These are phyloP conservation scores for Acacia confusa DNA, from an alignment of 306 rosid species.

Conservation along the genomic window DNA sequence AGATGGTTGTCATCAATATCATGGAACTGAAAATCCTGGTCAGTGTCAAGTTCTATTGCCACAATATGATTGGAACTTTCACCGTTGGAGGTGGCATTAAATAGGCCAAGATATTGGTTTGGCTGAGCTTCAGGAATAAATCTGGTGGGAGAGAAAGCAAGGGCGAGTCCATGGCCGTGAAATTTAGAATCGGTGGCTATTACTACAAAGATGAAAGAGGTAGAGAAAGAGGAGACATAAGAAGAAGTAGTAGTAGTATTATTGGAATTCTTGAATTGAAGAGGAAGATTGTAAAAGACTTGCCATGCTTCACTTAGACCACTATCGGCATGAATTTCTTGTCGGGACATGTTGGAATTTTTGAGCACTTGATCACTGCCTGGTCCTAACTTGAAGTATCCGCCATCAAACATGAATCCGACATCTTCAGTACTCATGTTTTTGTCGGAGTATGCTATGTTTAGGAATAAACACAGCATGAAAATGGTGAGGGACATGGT, in stretches of 20 bases:
- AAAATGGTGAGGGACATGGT: not conserved
- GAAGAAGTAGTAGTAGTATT: not conserved
- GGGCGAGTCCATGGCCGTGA: not conserved
- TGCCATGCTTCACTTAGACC: not conserved
- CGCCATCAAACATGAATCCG: not conserved
- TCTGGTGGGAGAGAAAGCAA: not conserved
- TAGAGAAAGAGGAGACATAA: not conserved
- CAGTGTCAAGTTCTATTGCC: not conserved
- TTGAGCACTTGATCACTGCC: not conserved
- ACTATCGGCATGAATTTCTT: not conserved
- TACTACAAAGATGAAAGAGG: not conserved
- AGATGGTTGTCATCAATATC: not conserved
- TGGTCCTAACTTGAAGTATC: not conserved
- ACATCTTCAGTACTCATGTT: not conserved
- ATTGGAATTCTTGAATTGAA: not conserved
- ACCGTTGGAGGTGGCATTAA: not conserved
- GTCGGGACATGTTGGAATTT: not conserved
- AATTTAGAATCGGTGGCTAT: not conserved
- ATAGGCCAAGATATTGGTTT: not conserved
- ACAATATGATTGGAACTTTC: not conserved
- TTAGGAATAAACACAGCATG: not conserved
- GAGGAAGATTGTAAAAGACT: not conserved
- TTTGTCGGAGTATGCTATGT: not conserved
- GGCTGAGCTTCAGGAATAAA: not conserved
- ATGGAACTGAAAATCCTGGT: not conserved